A percentile compares a stretch with the other conserved stretches of the same genome.
Conservation (phyloP, 2,329 filamentous ascomycete species). For the Nannizzia gypsea region DNA sequence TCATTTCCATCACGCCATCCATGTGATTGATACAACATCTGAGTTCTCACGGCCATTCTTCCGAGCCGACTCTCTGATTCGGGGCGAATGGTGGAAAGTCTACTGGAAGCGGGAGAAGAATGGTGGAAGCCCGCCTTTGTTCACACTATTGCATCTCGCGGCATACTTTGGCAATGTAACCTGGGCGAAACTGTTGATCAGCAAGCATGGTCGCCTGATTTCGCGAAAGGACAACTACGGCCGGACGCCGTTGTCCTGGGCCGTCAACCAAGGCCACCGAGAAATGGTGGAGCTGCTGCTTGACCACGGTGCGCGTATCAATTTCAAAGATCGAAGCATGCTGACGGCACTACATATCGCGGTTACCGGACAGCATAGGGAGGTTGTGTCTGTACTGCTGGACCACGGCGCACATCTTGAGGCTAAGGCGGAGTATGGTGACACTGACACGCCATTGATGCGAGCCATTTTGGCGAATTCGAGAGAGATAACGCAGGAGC, state of each 20-base stretch:
- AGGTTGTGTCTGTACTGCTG: slow-evolving; percentile 15
- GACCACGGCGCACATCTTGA: slow-evolving; percentile 14
- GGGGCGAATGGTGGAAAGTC: slow-evolving; percentile 19
- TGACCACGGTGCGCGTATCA: slow-evolving; percentile 35
- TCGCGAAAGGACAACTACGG: slow-evolving; percentile 15
- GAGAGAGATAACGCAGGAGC: not conserved
- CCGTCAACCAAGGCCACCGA: slow-evolving; percentile 8
- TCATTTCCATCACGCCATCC: slow-evolving; percentile 16
- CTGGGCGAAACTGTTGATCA: slow-evolving; percentile 19
- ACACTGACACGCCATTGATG: slow-evolving; percentile 15
- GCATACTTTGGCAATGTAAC: slow-evolving; percentile 18
- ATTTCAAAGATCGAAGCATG: slow-evolving; percentile 25
- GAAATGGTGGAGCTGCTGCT: slow-evolving; percentile 26
- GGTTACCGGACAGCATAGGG: slow-evolving; percentile 13
- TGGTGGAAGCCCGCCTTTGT: slow-evolving; percentile 18
- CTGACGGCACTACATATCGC: slow-evolving; percentile 19
- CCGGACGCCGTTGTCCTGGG: slow-evolving; percentile 11
- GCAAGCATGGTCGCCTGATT: slow-evolving; percentile 14
- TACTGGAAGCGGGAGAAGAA: slow-evolving; percentile 19
- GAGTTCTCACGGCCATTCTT: slow-evolving; percentile 20
- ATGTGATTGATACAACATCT: slow-evolving; percentile 12
- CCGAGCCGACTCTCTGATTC: slow-evolving; percentile 14
- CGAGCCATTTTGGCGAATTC: slow-evolving; percentile 13
- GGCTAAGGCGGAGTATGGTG: slow-evolving; percentile 7
- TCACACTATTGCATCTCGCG: slow-evolving; percentile 20